Conservation (phyloP, 1,139 yeast genomes). For the Pichia sp. region DNA sequence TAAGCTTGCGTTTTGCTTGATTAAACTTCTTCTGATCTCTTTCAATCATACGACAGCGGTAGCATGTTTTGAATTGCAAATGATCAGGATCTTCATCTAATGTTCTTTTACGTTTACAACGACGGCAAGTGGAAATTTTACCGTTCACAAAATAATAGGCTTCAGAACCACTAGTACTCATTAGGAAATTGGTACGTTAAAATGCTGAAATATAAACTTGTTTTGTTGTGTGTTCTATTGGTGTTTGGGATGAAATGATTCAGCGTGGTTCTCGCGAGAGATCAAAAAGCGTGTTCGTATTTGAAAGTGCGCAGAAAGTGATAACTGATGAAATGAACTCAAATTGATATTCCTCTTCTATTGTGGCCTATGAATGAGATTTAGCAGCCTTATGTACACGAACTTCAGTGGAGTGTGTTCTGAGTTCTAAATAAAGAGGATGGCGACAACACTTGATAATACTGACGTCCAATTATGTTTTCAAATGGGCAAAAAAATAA, state of each 20-base stretch:
- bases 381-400: too few species aligned
- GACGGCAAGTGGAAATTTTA: slow-evolving; percentile 38
- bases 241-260: too few species aligned
- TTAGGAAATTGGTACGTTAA: not conserved
- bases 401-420: not conserved
- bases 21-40: slow-evolving; percentile 35
- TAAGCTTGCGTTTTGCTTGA: slow-evolving; percentile 18
- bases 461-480: slow-evolving; percentile 1
- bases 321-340: not conserved
- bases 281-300: not conserved
- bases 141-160: slow-evolving; percentile 24
- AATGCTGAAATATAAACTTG: not conserved
- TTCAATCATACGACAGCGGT: slow-evolving; percentile 52
- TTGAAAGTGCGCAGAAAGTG: not conserved
- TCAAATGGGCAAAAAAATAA: slow-evolving; percentile 1
- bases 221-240: too few species aligned
- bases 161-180: not conserved
- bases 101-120: slow-evolving; percentile 52
- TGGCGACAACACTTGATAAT: not conserved
- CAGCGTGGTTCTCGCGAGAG: not conserved
- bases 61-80: slow-evolving; percentile 51
- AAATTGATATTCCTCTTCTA: not conserved
- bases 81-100: slow-evolving; percentile 56
- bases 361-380: not conserved
- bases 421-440: not conserved